These are phyloP conservation scores for Alternaria viburni DNA, from an alignment of 2,329 filamentous ascomycete species.

Conservation along the genomic window DNA sequence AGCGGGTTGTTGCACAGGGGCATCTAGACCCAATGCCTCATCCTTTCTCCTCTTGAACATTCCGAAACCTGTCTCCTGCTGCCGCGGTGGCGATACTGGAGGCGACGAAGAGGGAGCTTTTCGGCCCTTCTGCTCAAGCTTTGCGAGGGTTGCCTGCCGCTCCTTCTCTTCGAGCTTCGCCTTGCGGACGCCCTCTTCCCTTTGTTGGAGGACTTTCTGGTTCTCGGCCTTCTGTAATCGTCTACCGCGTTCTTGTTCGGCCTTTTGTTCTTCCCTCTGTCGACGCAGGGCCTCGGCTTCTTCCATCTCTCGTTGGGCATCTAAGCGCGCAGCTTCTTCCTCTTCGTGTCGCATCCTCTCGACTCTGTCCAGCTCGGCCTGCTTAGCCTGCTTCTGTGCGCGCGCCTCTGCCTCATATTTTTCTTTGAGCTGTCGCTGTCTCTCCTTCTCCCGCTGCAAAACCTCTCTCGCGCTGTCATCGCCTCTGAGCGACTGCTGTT, in stretches of 20 bases:
- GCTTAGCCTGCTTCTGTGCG: constrained; percentile 36
- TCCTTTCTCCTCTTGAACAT: constrained; percentile 45
- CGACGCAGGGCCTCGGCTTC: constrained; percentile 35
- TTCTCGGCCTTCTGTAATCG: constrained; percentile 40
- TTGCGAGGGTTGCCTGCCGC: constrained; percentile 28
- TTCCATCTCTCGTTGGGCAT: constrained; percentile 35
- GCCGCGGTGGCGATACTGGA: constrained; percentile 37
- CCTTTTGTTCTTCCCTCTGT: constrained; percentile 40
- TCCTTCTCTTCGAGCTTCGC: constrained; percentile 31
- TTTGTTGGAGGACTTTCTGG: constrained; percentile 31
- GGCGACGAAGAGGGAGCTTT: constrained; percentile 28
- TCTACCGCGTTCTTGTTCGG: constrained; percentile 41
- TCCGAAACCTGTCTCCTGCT: constrained; percentile 39
- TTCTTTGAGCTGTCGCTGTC: constrained; percentile 39
- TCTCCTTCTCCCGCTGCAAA: constrained; percentile 40
- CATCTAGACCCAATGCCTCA: constrained; percentile 32
- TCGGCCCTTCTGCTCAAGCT: constrained; percentile 31
- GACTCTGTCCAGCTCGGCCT: constrained; percentile 36
- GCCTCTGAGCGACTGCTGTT: constrained; percentile 29
- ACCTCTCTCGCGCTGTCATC: constrained; percentile 43
- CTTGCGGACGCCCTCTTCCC: constrained; percentile 39
- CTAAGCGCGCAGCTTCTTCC: constrained; percentile 38
- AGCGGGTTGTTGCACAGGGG: constrained; percentile 18
- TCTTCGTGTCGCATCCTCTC: constrained; percentile 35
- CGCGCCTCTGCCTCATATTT: constrained; percentile 43